Base-by-base conservation (phyloP, 2,329 filamentous ascomycete species). In the Fusarium illudens region DNA sequence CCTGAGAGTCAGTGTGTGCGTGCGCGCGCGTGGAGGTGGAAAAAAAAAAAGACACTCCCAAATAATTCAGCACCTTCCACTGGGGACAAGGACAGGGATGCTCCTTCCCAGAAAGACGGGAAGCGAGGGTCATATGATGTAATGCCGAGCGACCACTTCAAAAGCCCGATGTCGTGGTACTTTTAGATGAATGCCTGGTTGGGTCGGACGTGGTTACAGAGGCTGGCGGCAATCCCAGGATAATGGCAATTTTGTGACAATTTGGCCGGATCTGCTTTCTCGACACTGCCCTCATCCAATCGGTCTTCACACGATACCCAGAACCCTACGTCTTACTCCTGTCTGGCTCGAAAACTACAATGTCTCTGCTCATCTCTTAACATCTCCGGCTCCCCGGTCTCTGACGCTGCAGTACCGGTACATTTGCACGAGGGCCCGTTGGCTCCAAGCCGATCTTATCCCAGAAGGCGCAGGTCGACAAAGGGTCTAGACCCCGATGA, bases 101-200 rank as follows among this genome's bases (percentile, higher is more conserved):
- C 33, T 42, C 64, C 59, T 68, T 70, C 63, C 64, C 67, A 62
- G 53, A 65, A 68, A 52, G 33, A 70, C 64, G 67, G 67, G 60
- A 65, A 70, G 67, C 64, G 68, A 62, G 52, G 61, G 64, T 62
- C 60, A 58, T 62, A 74, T 74, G 72, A 74, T 74, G 72, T 74
- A 74, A 74, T 74, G 69, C 65, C 63, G 53, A 64, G 51, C 59
- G 46, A 44, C 48, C 33, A 57, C 39, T 19, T 22, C 44, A 49
- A 42, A 39, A 36, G 58, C 49, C 52, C 67, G 54, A 66, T 63
- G 67, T 64, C 48, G 22, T 37, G 30, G 32, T 60, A 67, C 67
- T 42, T 50, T 19, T 33, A 37, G 8, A 22, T 12, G 56, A 56
- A 46, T 52, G 22, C n/a, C 39, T 60, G 37, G 25, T 32, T 30